Base-by-base conservation (phyloP, 164 flowering plant species). In the Vitis riparia region DNA sequence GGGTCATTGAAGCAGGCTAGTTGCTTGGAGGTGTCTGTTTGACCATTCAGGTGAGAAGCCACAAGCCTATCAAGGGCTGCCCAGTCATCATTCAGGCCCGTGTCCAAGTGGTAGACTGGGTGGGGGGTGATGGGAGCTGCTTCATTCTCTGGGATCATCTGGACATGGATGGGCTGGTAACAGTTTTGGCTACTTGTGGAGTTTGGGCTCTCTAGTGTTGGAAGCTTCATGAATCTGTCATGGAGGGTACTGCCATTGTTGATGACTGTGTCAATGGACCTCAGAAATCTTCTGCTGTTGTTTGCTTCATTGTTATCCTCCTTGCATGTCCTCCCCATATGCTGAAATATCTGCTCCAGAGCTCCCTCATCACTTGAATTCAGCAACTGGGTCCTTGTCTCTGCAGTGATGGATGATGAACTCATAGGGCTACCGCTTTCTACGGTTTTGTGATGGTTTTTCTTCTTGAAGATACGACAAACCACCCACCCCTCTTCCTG, bases 401-500 rank as follows among this genome's bases (percentile, higher is more conserved):
- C 73, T 51, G 49, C 66, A 5, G 70, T 58, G 44, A 72, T 32
- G 11, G 76, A 59, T 1, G 79, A 62, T 19, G 89, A 71, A 23
- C 62, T 70, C 15, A 67, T 65, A 0, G 89, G 82, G 61, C 81
- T 78, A 37, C 44, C 5, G 44, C 44, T 37, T 23, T 82, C 89
- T 5, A 71, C 53, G 17, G 84, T 76, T 71, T 86, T 89, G 72
- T 86, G 88, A 71, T 82, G 89, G 68, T 84, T 85, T 70, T 92
- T 92, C 90, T 92, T 90, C 82, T 83, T 85, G 88, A 92, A 92
- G 15, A 85, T 84, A 1, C 95, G 89, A 58, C 97, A 92, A 8
- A 92, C 91, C 69, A 92, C 97, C 97, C 97, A 92, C 1, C 95
- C 91, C 2, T 90, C 97, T 74, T 92, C 95, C n/a, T 80, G 79